These are phyloP conservation scores for Ceratobasidium sp. DNA, from an alignment of 1,284 basidiomycete genomes.

Conservation along the genomic window DNA sequence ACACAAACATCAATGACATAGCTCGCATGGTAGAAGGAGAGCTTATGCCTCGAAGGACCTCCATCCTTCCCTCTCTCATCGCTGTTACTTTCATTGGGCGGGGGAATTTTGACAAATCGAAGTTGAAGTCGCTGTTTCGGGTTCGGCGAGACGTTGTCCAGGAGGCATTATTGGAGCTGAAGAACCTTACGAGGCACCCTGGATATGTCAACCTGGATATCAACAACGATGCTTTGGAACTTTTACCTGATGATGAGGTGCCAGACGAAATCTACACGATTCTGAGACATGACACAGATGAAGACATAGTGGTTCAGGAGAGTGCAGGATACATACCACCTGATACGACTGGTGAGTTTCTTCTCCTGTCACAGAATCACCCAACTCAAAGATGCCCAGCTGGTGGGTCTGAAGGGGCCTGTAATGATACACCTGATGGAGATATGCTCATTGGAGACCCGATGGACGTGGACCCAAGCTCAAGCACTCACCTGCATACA, in stretches of 20 bases:
- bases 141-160: constrained; percentile 51
- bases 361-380: too few species aligned
- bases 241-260: constrained; percentile 45
- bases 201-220: constrained; percentile 25
- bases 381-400: too few species aligned
- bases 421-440: too few species aligned
- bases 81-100: constrained; percentile 55
- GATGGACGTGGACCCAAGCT: too few species aligned
- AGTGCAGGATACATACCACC: constrained; percentile 22
- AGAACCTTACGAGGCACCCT: constrained; percentile 16
- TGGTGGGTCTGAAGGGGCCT: too few species aligned
- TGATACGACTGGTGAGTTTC: background rate
- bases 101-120: constrained; percentile 51
- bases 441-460: too few species aligned
- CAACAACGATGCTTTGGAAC: background rate
- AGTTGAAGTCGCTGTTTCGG: constrained; percentile 51
- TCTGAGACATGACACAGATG: constrained; percentile 2
- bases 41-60: constrained; percentile 53
- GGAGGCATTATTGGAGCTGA: constrained; percentile 48
- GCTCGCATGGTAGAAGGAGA: constrained; percentile 53
- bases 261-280: constrained; percentile 38
- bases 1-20: constrained; percentile 51
- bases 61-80: constrained; percentile 54
- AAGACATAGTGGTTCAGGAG: constrained; percentile 16
- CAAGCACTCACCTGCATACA: too few species aligned